These are phyloP conservation scores for Verticillium nonalfalfae DNA, from an alignment of 2,329 filamentous ascomycete species.

Conservation along the genomic window DNA sequence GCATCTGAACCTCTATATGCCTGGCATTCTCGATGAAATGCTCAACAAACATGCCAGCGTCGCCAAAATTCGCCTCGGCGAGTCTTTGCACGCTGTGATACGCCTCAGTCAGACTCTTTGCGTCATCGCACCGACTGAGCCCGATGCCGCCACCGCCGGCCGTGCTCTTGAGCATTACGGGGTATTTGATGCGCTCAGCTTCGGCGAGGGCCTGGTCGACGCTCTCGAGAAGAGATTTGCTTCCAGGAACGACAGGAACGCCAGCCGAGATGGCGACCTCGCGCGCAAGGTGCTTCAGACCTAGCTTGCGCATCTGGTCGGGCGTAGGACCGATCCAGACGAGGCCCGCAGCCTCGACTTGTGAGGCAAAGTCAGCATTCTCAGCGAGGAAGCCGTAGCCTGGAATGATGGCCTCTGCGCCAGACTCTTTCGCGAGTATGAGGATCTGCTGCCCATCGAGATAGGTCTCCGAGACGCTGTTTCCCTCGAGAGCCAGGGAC, in stretches of 20 bases:
- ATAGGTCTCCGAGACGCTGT: constrained; percentile 41
- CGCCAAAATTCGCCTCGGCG: constrained; percentile 33
- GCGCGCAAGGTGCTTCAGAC: constrained; percentile 29
- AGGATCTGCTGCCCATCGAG: constrained; percentile 60
- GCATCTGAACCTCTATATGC: constrained; percentile 44
- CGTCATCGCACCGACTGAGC: constrained; percentile 27
- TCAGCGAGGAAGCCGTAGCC: constrained; percentile 64
- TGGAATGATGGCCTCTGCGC: constrained; percentile 54
- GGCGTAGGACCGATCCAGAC: constrained; percentile 54
- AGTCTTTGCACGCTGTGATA: constrained; percentile 30
- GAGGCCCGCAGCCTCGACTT: constrained; percentile 46
- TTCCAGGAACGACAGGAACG: constrained; percentile 28
- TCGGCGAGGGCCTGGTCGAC: constrained; percentile 19
- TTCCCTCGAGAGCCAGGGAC: constrained; percentile 56
- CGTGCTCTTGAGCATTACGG: constrained; percentile 41
- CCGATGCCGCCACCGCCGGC: constrained; percentile 41
- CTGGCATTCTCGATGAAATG: constrained; percentile 31
- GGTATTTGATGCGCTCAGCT: constrained; percentile 23
- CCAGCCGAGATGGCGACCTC: constrained; percentile 20
- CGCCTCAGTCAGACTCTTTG: constrained; percentile 19
- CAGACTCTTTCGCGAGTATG: constrained; percentile 39
- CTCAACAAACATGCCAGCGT: constrained; percentile 33
- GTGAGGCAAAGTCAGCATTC: constrained; percentile 53
- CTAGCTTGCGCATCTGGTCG: constrained; percentile 29
- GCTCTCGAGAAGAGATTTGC: constrained; percentile 16